Evolutionary conservation across 768 basidiomycete genomes (phyloP), one percentile per base, ranked within the genome.

Genomic region (Trametes elegans): DNA sequence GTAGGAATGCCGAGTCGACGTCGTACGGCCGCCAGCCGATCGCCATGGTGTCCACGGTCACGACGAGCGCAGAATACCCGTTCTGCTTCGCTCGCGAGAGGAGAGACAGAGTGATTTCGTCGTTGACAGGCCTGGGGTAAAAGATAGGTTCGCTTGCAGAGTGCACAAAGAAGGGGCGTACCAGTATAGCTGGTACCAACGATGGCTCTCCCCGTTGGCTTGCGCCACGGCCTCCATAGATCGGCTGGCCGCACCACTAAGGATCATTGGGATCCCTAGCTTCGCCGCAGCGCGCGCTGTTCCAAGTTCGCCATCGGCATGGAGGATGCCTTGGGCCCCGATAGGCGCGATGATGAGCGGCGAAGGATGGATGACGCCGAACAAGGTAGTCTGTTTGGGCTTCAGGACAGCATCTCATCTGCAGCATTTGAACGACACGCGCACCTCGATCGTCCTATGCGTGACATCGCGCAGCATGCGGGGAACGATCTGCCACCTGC

Each of bases 151-250:
- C 14, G 16, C 7, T 50, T 24, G 31, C 9, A n/a, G 29, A 24
- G 7, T 7, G 0, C 1, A 9, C 7, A 8, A 18, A 5, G 49
- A 14, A 21, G 19, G n/a, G 27, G 8, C 72, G 55, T 46, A 85
- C 87, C 89, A 89, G 67, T 93, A 92, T 1, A 92, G 77, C 66
- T 93, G 90, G 67, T 80, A 92, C 88, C 89, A 92, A 29, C 90
- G 75, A 28, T 79, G 75, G 0, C 85, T 81, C 46, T 79, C 72
- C 6, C 84, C 87, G 59, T 85, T 90, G 24, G 82, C 91, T 36
- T 76, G 65, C 3, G 84, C 92, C n/a, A 93, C 84, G 39, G 82
- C 81, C 66, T 93, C 90, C 55, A 93, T 86, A 9, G 83, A 80
- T 23, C 86, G 80, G 26, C 79, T 74, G 1, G 87, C 78, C 3